Base-by-base conservation (phyloP, 2,329 filamentous ascomycete genomes). In the Botrytis elliptica region DNA sequence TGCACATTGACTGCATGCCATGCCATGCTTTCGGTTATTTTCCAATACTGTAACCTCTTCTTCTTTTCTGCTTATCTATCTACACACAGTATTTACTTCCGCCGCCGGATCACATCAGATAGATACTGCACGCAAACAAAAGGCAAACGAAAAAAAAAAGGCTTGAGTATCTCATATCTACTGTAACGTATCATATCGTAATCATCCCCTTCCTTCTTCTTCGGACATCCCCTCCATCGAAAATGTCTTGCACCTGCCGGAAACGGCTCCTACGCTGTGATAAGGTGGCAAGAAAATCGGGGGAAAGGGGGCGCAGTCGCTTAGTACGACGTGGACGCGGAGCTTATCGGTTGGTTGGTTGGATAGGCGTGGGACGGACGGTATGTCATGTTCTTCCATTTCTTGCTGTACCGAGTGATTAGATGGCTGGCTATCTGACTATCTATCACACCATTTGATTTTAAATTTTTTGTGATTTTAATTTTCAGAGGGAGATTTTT, bases 271-370 rank as follows among this genome's bases (percentile, higher is more conserved):
- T 42, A 16, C 49, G 55, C 25, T 29, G 52, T 29, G n/a, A 29
- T 29, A 29, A 68, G n/a, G 36, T 57, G 49, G 36, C 36, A 57
- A 69, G 10, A 12, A 42, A 33, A 57, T 57, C n/a, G 66, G 49
- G 38, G 29, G 5, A 44, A 57, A 69, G 25, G 66, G 66, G 66
- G 66, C 66, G 66, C 66, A 69, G 66, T 59, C 49, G 49, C 36
- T 69, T 57, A 52, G 66, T 69, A 42, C 52, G 49, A 69, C 66
- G 29, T 69, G 55, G 9, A 33, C 33, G 33, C 33, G 33, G 22
- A 42, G 66, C 66, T 69, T 57, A 69, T 59, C 38, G 7, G 25
- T 68, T n/a, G 5, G 25, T 68, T n/a, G 5, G 49, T 14, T 52
- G 25, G 10, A 12, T n/a, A n/a, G 22, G 9, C 49, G 65, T 68